phyloP scores from a whole-genome alignment of 2,329 filamentous ascomycete genomes.

The Colletotrichum eremochloae region DNA sequence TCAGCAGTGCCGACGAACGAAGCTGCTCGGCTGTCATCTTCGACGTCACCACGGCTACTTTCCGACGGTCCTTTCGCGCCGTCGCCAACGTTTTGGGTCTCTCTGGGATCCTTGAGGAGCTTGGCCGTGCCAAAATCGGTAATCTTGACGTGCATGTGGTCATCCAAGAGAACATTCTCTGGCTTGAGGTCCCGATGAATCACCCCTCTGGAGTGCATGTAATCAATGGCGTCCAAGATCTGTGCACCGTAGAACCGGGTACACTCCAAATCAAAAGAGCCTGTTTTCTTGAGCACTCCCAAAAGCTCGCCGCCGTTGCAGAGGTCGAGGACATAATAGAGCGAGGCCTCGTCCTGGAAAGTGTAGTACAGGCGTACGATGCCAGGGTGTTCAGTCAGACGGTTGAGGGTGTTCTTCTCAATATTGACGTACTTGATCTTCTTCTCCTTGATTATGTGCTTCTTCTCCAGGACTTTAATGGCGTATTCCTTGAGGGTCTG shows the following conservation, averaged over 20 bases:
- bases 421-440: constrained; percentile 99
- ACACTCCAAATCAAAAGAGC: constrained; percentile 95
- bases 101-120: constrained; percentile 75
- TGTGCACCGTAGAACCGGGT: constrained; percentile 94
- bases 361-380: constrained; percentile 98
- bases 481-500: constrained; percentile 97
- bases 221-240: constrained; percentile 95
- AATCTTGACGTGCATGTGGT: constrained; percentile 98
- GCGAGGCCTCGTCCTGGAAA: constrained; percentile 94
- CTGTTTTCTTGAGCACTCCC: constrained; percentile 92
- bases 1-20: constrained; percentile 98
- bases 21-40: constrained; percentile 81
- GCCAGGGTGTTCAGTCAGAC: constrained; percentile 94
- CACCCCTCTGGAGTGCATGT: constrained; percentile 96
- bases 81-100: constrained; percentile 59
- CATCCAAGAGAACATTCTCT: constrained; percentile 94
- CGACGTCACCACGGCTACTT: constrained; percentile 53
- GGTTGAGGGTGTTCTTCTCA: constrained; percentile 97
- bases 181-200: constrained; percentile 98
- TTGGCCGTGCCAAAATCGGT: constrained; percentile 99
- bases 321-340: constrained; percentile 97
- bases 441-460: constrained; percentile 99
- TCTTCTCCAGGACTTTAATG: constrained; percentile 97
- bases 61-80: constrained; percentile 55
- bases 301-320: constrained; percentile 93